Evolutionary conservation across 495 filamentous ascomycete genomes (phyloP).

Genomic region (Penicillium cosmopolitanum): DNA sequence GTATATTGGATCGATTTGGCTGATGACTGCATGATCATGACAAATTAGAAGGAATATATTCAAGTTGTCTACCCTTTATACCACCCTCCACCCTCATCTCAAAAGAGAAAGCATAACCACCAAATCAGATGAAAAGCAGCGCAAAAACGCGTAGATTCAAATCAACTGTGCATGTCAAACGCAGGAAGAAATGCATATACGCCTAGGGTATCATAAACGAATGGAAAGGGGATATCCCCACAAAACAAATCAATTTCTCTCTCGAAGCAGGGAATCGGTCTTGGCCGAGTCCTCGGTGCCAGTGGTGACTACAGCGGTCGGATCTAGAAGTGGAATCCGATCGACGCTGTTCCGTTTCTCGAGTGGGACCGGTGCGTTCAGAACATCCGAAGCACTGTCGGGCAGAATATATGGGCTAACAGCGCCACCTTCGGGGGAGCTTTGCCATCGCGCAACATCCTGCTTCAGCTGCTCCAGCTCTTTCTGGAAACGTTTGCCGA

Average conservation of each 20-base stretch:
- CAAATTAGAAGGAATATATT: no score
- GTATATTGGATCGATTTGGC: no score
- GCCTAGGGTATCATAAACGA: slow-evolving; percentile 24
- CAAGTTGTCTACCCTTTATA: no score
- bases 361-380: slow-evolving; percentile 10
- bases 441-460: slow-evolving; percentile 90
- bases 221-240: slow-evolving; percentile 7
- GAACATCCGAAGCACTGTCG: slow-evolving; percentile 23
- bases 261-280: slow-evolving; percentile 25
- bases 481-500: slow-evolving; percentile 94
- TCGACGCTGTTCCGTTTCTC: slow-evolving; percentile 44
- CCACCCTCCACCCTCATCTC: no score
- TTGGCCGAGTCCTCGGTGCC: slow-evolving; percentile 31
- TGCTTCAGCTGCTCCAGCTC: slow-evolving; percentile 88
- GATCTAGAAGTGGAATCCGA: slow-evolving; percentile 47
- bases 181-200: slow-evolving; percentile 7
- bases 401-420: slow-evolving; percentile 38
- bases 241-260: slow-evolving; percentile 23
- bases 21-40: no score
- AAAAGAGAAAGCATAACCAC: slow-evolving; percentile 2
- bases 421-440: slow-evolving; percentile 41
- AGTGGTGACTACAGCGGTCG: slow-evolving; percentile 28
- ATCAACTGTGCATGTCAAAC: neutral
- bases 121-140: neutral
- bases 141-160: neutral